These are phyloP conservation scores for Diversispora epigaea DNA, from an alignment of 192 early-diverging fungal genomes.

Conservation along the genomic window DNA sequence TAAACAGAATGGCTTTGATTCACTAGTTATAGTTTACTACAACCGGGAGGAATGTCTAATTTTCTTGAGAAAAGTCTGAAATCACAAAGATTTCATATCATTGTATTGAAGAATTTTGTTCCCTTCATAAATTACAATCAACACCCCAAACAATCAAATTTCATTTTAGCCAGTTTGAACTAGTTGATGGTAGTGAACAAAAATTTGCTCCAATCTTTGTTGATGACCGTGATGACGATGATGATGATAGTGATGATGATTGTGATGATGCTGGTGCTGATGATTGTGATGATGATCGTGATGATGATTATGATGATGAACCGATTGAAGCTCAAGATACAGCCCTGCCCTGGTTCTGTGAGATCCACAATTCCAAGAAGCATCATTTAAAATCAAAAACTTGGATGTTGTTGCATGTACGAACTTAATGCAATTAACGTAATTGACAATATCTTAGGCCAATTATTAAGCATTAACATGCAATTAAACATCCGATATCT, in stretches of 20 bases:
- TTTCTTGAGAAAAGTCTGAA: background rate
- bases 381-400: slow-evolving; percentile 5
- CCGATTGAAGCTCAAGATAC: too few species aligned
- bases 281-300: too few species aligned
- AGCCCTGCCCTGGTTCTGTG: background rate
- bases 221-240: too few species aligned
- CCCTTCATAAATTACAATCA: slow-evolving; percentile 6
- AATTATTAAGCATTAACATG: too few species aligned
- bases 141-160: background rate
- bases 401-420: background rate
- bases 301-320: background rate
- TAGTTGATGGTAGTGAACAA: too few species aligned
- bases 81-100: slow-evolving; percentile 1
- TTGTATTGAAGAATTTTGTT: slow-evolving; percentile 2
- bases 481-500: too few species aligned
- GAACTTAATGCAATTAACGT: too few species aligned
- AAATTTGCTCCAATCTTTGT: too few species aligned
- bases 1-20: slow-evolving; percentile 4
- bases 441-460: too few species aligned
- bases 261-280: too few species aligned
- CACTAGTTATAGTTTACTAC: slow-evolving; percentile 10
- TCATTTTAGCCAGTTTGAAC: too few species aligned
- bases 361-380: slow-evolving; percentile 12
- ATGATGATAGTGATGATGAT: too few species aligned
- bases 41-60: background rate